Percentiles rank a stretch among this genome's conserved stretches.
These are phyloP conservation scores for Mycena capillaripes DNA, from an alignment of 768 basidiomycete genomes.

Conservation along the genomic window DNA sequence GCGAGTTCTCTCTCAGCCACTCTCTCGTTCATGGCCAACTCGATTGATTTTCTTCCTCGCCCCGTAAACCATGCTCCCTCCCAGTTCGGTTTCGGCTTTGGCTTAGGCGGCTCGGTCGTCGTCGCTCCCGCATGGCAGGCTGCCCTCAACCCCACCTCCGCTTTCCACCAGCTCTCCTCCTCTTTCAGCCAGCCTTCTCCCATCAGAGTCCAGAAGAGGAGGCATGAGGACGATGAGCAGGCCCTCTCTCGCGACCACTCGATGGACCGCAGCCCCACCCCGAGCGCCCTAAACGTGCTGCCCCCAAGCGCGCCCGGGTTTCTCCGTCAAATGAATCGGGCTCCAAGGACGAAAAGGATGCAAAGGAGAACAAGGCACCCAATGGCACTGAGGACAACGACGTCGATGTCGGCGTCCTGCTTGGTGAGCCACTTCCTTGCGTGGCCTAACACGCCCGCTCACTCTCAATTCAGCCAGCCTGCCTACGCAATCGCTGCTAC, in stretches of 20 bases:
- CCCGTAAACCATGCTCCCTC: constrained; percentile 58
- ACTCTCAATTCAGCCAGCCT: constrained; percentile 72
- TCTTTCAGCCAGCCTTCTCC: constrained; percentile 59
- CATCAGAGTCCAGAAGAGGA: constrained; percentile 69
- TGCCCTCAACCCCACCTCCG: constrained; percentile 59
- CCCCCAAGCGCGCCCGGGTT: constrained; percentile 76
- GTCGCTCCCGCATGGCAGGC: constrained; percentile 63
- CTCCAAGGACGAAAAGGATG: constrained; percentile 65
- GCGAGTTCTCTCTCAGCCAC: no score
- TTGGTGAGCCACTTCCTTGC: constrained; percentile 66
- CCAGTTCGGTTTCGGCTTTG: constrained; percentile 83
- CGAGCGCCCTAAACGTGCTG: constrained; percentile 78
- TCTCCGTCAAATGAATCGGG: constrained; percentile 46
- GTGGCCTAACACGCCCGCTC: constrained; percentile 15
- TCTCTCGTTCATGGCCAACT: no score
- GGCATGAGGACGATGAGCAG: constrained; percentile 80
- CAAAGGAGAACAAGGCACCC: constrained; percentile 65
- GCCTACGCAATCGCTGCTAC: constrained; percentile 82
- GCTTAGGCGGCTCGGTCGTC: constrained; percentile 62
- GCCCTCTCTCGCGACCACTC: constrained; percentile 67
- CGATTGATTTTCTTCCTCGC: no score
- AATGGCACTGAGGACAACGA: constrained; percentile 64
- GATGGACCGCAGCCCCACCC: constrained; percentile 91
- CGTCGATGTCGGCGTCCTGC: constrained; percentile 83
- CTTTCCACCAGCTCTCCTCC: constrained; percentile 70